Conservation (phyloP, 2,329 filamentous ascomycete genomes). For the Coniosporium tulheliwenetii region DNA sequence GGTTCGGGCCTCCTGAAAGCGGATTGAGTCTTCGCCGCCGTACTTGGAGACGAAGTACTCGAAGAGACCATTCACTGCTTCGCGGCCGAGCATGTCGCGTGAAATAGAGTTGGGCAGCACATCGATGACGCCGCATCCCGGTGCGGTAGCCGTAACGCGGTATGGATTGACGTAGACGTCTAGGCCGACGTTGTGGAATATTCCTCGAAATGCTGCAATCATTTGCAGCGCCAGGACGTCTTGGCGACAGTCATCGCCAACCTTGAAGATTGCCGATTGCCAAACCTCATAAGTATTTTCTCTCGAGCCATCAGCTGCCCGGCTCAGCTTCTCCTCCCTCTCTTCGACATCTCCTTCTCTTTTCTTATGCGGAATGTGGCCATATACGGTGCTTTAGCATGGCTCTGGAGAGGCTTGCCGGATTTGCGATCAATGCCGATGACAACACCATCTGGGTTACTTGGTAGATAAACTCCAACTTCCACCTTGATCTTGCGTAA, state of each 20-base stretch:
- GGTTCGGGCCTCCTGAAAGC: slow-evolving; percentile 85
- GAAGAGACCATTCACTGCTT: slow-evolving; percentile 94
- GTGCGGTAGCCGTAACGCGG: slow-evolving; percentile 90
- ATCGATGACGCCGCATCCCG: slow-evolving; percentile 95
- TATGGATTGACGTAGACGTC: slow-evolving; percentile 97
- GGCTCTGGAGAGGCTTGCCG: slow-evolving; percentile 90
- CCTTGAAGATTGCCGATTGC: slow-evolving; percentile 99
- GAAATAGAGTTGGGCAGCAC: slow-evolving; percentile 96
- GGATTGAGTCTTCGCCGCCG: slow-evolving; percentile 85
- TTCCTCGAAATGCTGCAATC: slow-evolving; percentile 93
- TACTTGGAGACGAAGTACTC: slow-evolving; percentile 98
- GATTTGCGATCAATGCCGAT: slow-evolving; percentile 97
- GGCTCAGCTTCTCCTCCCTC: slow-evolving; percentile 20
- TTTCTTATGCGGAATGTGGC: slow-evolving; percentile 96
- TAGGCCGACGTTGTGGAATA: slow-evolving; percentile 86
- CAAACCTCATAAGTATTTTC: slow-evolving; percentile 72
- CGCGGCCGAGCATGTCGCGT: slow-evolving; percentile 93
- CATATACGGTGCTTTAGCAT: slow-evolving; percentile 98
- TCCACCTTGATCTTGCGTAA: slow-evolving; percentile 94
- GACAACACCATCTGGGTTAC: slow-evolving; percentile 91
- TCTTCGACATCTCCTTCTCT: slow-evolving; percentile 41
- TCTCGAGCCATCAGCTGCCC: slow-evolving; percentile 2
- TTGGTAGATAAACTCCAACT: slow-evolving; percentile 90
- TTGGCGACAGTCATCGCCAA: slow-evolving; percentile 94
- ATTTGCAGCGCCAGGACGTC: slow-evolving; percentile 94